These are phyloP conservation scores for Prunella vulgaris DNA, from an alignment of 257 asterid species.

Conservation along the genomic window DNA sequence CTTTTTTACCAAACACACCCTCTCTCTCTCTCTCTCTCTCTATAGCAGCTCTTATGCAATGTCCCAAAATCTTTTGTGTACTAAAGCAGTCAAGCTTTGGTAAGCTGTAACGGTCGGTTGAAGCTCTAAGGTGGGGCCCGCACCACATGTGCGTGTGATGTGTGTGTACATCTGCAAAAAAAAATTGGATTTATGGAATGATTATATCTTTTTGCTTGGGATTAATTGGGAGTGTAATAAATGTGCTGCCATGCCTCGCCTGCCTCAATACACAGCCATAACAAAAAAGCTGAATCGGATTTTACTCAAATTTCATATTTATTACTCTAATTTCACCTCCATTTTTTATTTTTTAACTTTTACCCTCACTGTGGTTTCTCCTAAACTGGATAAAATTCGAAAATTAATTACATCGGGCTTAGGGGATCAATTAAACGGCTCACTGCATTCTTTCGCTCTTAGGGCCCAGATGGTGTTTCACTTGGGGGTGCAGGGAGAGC, in stretches of 20 bases:
- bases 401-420: background rate
- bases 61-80: constrained; percentile 55
- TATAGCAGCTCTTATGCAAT: constrained; percentile 21
- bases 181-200: constrained; percentile 38
- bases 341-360: background rate
- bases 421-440: background rate
- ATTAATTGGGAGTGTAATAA: constrained; percentile 29
- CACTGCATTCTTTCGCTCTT: background rate
- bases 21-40: constrained; percentile 14
- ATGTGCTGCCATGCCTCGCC: constrained; percentile 29
- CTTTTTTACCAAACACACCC: background rate
- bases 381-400: background rate
- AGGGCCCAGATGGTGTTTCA: background rate
- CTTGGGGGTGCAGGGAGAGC: background rate
- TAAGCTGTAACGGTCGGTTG: constrained; percentile 79
- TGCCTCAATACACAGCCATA: background rate
- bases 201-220: constrained; percentile 34
- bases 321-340: background rate
- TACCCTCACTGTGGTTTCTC: background rate
- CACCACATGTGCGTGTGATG: constrained; percentile 28
- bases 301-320: constrained; percentile 1
- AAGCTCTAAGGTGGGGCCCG: constrained; percentile 47
- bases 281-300: constrained; percentile 13
- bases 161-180: constrained; percentile 16
- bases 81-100: constrained; percentile 58